Conservation (phyloP, 139 green algal genomes). For the Coelastrella sp. region DNA sequence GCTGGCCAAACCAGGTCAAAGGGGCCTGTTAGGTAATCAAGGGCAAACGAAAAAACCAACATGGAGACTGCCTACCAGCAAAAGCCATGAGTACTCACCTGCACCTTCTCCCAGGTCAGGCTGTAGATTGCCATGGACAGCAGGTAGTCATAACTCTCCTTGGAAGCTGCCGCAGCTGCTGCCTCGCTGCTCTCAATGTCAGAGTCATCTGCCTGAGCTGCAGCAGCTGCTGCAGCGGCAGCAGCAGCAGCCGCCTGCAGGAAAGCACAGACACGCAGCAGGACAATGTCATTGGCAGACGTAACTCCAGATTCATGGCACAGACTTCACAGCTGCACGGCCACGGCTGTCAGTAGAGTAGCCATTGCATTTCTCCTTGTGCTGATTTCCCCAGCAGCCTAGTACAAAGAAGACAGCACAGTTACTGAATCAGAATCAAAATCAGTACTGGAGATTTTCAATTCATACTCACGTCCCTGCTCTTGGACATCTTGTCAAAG, state of each 20-base stretch:
- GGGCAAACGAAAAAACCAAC: too few species aligned
- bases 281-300: too few species aligned
- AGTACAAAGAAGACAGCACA: neutral
- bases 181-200: slow-evolving; percentile 58
- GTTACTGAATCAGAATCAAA: neutral
- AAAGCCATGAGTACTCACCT: neutral
- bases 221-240: slow-evolving; percentile 6
- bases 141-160: slow-evolving; percentile 94
- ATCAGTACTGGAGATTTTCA: neutral
- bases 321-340: too few species aligned
- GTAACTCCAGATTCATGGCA: too few species aligned
- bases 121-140: slow-evolving; percentile 95
- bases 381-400: too few species aligned
- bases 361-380: too few species aligned
- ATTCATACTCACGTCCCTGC: slow-evolving; percentile 54
- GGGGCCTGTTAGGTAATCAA: too few species aligned
- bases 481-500: slow-evolving; percentile 80
- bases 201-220: slow-evolving; percentile 45
- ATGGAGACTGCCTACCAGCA: neutral
- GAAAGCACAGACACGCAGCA: neutral
- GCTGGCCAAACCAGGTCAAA: too few species aligned
- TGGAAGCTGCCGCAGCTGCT: slow-evolving; percentile 7
- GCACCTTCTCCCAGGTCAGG: slow-evolving; percentile 94
- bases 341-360: too few species aligned
- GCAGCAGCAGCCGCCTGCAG: neutral